Conservation (phyloP, 495 filamentous ascomycete species). For the Jackrogersella minutella region DNA sequence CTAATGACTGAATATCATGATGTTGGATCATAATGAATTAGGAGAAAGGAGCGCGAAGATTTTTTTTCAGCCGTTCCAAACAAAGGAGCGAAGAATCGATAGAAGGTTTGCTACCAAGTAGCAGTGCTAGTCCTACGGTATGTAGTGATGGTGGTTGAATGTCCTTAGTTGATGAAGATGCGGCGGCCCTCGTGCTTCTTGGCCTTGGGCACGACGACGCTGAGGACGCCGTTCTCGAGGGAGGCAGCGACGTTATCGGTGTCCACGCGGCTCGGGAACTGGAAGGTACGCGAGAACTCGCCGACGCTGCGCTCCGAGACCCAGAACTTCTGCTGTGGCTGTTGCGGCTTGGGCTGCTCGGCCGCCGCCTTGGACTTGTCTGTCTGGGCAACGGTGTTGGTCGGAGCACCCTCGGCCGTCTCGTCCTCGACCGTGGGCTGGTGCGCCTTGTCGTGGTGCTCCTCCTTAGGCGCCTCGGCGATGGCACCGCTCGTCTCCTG, state of each 20-base stretch:
- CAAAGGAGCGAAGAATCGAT: constrained; percentile 2
- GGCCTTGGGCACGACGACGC: constrained; percentile 78
- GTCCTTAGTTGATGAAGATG: constrained; percentile 40
- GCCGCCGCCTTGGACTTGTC: constrained; percentile 41
- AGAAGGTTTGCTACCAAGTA: neutral
- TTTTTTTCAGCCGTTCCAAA: neutral
- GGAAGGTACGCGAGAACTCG: constrained; percentile 80
- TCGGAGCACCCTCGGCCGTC: constrained; percentile 25
- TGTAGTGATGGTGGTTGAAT: neutral
- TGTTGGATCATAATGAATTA: constrained; percentile 2
- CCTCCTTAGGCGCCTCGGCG: constrained; percentile 48
- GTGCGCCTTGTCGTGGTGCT: constrained; percentile 49
- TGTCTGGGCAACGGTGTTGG: constrained; percentile 37
- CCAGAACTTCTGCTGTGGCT: constrained; percentile 71
- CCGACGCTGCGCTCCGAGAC: constrained; percentile 81
- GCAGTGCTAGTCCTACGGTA: neutral
- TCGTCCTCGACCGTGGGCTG: constrained; percentile 74
- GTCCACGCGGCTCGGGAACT: constrained; percentile 77
- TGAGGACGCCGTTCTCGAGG: constrained; percentile 78
- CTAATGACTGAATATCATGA: constrained; percentile 4
- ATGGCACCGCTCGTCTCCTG: constrained; percentile 42
- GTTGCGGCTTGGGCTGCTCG: constrained; percentile 42
- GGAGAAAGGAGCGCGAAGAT: constrained; percentile 5
- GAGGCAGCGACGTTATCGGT: constrained; percentile 78
- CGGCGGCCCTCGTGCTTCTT: constrained; percentile 52